A percentile compares a stretch with the other conserved stretches of the same genome.
Conservation (phyloP, 495 filamentous ascomycete genomes). For the Annulohypoxylon maeteangense region DNA sequence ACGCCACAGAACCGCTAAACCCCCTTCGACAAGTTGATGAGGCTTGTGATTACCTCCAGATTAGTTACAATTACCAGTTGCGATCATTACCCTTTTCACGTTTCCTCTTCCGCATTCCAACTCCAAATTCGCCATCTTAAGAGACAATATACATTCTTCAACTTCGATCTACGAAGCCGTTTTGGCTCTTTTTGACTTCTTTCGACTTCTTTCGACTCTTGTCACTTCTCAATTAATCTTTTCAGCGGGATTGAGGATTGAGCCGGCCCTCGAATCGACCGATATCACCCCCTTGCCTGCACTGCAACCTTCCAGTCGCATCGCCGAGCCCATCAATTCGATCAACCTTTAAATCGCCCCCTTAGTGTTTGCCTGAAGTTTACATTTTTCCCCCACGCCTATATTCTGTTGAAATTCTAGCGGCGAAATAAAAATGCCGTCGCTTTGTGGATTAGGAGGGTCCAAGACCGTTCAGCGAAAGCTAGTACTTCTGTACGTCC, state of each 20-base stretch:
- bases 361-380: conserved; percentile 15
- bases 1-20: conserved; percentile 36
- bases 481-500: conserved; percentile 91
- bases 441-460: conserved; percentile 64
- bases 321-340: conserved; percentile 29
- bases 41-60: conserved; percentile 41
- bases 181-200: neutral
- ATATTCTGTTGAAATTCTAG: neutral
- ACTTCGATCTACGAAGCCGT: neutral
- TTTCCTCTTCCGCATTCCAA: conserved; percentile 38
- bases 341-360: conserved; percentile 21
- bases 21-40: conserved; percentile 19
- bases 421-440: conserved; percentile 59
- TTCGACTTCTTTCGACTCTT: neutral
- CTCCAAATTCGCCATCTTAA: conserved; percentile 12
- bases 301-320: conserved; percentile 41
- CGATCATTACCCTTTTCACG: neutral
- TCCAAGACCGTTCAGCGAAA: conserved; percentile 91
- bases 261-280: conserved; percentile 33
- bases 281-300: conserved; percentile 15
- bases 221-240: neutral
- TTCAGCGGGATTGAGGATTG: conserved; percentile 27
- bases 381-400: neutral
- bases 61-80: conserved; percentile 4
- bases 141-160: conserved; percentile 2